phyloP scores from a whole-genome alignment of 1,139 yeast species.

The Yamadazyma sp. region DNA sequence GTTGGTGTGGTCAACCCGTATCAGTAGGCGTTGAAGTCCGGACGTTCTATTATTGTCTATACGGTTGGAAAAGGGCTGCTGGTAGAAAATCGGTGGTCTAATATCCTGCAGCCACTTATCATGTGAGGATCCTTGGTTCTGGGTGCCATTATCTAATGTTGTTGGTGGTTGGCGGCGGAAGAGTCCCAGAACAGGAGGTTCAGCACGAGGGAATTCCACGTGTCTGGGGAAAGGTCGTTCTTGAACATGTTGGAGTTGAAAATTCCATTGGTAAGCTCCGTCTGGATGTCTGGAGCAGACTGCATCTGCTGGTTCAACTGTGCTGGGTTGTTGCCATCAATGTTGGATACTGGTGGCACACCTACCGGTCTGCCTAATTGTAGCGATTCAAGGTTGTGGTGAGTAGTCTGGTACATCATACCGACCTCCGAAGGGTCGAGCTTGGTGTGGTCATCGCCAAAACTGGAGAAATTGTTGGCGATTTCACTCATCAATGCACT shows the following conservation, averaged over 20 bases:
- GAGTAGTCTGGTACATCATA: not conserved
- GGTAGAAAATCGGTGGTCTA: too few relatives aligned
- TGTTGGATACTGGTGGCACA: too few relatives aligned
- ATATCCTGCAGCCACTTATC: too few relatives aligned
- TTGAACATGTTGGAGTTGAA: slow-evolving; percentile 6
- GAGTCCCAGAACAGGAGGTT: slow-evolving; percentile 14
- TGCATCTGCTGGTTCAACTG: not conserved
- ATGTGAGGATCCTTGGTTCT: too few relatives aligned
- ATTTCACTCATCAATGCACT: slow-evolving; percentile 12
- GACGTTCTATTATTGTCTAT: too few relatives aligned
- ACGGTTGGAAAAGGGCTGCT: too few relatives aligned
- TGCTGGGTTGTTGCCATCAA: too few relatives aligned
- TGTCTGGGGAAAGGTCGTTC: slow-evolving; percentile 10
- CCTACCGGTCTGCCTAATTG: not conserved
- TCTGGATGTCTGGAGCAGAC: not conserved
- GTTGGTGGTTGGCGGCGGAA: not conserved
- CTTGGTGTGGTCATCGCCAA: not conserved
- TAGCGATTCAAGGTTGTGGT: not conserved
- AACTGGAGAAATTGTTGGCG: slow-evolving; percentile 8
- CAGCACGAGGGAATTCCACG: slow-evolving; percentile 13
- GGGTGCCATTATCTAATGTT: too few relatives aligned
- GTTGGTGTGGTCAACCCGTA: not conserved
- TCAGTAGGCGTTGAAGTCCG: too few relatives aligned
- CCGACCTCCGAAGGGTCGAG: not conserved
- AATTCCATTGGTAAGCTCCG: not conserved